phyloP scores from a whole-genome alignment of 345 rosid genomes.

The Pistacia integerrima region DNA sequence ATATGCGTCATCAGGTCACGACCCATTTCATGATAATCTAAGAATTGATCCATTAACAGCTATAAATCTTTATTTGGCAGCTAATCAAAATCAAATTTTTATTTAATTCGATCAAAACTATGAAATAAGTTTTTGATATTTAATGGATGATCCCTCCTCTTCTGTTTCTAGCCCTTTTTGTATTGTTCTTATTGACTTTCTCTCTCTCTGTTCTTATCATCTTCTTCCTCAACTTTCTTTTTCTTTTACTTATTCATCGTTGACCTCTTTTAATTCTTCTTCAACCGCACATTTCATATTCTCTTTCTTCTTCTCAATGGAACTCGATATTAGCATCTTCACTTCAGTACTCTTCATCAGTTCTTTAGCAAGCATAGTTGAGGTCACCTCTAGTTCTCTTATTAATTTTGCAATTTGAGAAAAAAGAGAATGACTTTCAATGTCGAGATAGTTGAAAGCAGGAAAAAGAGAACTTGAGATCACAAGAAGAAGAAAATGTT shows the following conservation, averaged over 20 bases:
- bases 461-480: not conserved
- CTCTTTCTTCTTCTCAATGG: slow-evolving; percentile 24
- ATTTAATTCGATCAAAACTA: too few species aligned
- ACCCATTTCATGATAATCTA: too few species aligned
- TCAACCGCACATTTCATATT: not conserved
- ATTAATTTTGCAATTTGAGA: slow-evolving; percentile 41
- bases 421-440: slow-evolving; percentile 25
- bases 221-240: not conserved
- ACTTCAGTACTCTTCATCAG: slow-evolving; percentile 32
- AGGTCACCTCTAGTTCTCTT: slow-evolving; percentile 36
- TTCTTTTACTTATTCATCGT: not conserved
- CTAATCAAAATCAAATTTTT: too few species aligned
- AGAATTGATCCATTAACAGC: too few species aligned
- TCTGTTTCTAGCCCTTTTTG: too few species aligned
- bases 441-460: slow-evolving; percentile 43
- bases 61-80: too few species aligned
- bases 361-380: slow-evolving; percentile 51
- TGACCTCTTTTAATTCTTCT: not conserved
- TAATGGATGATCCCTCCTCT: too few species aligned
- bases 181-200: too few species aligned
- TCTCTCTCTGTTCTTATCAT: too few species aligned
- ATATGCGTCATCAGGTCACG: too few species aligned
- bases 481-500: too few species aligned
- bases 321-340: slow-evolving; percentile 36
- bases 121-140: too few species aligned